Evolutionary conservation across 352 stramenopile species (phyloP).

Genomic region (Pythium chondricola): DNA sequence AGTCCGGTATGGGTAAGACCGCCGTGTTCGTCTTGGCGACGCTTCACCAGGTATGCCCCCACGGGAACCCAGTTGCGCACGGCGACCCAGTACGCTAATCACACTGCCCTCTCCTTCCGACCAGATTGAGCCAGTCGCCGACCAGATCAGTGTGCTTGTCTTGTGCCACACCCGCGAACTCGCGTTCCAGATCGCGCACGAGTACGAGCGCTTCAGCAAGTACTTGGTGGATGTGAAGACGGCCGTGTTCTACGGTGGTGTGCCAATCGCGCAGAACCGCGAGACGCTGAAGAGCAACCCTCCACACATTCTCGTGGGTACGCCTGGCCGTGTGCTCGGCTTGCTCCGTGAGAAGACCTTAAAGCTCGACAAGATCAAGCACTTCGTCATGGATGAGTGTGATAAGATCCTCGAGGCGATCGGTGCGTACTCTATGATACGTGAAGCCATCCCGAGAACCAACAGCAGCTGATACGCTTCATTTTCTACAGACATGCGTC

Average conservation of each 20-base stretch:
- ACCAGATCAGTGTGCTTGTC: conserved; percentile 96
- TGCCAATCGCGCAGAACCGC: conserved; percentile 93
- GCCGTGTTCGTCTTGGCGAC: conserved; percentile 99
- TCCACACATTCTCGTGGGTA: conserved; percentile 97
- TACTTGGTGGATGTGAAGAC: conserved; percentile 96
- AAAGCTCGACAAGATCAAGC: conserved; percentile 98
- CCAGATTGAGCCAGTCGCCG: conserved; percentile 83
- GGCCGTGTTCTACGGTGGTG: conserved; percentile 95
- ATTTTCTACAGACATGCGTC: conserved; percentile 91
- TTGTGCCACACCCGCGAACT: conserved; percentile 99
- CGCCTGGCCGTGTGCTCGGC: conserved; percentile 92
- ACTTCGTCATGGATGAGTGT: conserved; percentile 99
- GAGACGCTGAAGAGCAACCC: conserved; percentile 96
- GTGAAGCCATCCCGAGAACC: too few species aligned
- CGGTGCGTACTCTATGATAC: conserved; percentile 38
- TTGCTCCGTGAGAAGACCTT: conserved; percentile 93
- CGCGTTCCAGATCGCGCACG: conserved; percentile 99
- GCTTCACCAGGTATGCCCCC: conserved; percentile 92
- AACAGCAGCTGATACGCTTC: too few species aligned
- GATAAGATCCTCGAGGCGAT: conserved; percentile 99
- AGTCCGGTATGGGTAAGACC: conserved; percentile 99
- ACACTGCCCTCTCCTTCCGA: too few species aligned
- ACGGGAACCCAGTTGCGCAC: not conserved
- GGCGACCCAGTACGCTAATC: conserved; percentile 1
- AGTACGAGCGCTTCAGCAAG: conserved; percentile 99